Evolutionary conservation across 2,329 filamentous ascomycete species (phyloP).

Genomic region (Phyllosticta citrichinensis): DNA sequence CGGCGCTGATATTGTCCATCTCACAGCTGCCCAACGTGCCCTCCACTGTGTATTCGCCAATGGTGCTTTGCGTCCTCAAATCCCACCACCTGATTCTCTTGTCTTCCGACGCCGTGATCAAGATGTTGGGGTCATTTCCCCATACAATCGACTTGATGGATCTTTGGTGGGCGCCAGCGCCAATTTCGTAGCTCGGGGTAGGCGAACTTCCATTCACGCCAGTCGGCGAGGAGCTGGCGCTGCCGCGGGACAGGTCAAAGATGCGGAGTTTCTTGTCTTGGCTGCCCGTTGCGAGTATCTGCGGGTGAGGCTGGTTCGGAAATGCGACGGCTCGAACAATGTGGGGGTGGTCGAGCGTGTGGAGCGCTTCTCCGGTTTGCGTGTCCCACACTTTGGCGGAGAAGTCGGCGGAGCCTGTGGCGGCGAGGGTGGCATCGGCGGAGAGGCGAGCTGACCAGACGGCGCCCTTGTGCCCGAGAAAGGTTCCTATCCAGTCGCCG

Average conservation of each 20-base stretch:
- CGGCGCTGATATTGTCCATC: constrained; percentile 58
- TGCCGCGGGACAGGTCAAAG: constrained; percentile 66
- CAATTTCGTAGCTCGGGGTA: constrained; percentile 74
- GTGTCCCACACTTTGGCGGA: constrained; percentile 97
- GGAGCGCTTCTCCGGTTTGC: constrained; percentile 79
- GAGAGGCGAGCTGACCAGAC: constrained; percentile 94
- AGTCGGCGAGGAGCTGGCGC: constrained; percentile 17
- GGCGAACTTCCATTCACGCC: constrained; percentile 29
- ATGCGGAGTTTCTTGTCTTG: constrained; percentile 95
- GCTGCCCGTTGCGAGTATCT: constrained; percentile 79
- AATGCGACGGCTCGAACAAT: constrained; percentile 93
- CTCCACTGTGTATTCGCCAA: constrained; percentile 69
- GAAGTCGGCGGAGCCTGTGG: constrained; percentile 92
- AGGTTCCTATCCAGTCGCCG: constrained; percentile 96
- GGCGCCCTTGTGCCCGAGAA: constrained; percentile 94
- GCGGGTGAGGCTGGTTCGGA: constrained; percentile 60
- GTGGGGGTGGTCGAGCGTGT: constrained; percentile 82
- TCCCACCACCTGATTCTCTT: constrained; percentile 95
- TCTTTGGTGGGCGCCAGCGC: constrained; percentile 68
- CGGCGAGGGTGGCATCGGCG: constrained; percentile 75
- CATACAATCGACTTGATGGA: constrained; percentile 96
- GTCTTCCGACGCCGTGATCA: constrained; percentile 84
- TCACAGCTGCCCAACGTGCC: constrained; percentile 88
- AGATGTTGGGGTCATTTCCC: constrained; percentile 76
- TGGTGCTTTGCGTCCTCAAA: constrained; percentile 61